Percentiles rank a stretch among this genome's conserved stretches.
Conservation (phyloP, 441 rosid species). For the Manihot esculenta region DNA sequence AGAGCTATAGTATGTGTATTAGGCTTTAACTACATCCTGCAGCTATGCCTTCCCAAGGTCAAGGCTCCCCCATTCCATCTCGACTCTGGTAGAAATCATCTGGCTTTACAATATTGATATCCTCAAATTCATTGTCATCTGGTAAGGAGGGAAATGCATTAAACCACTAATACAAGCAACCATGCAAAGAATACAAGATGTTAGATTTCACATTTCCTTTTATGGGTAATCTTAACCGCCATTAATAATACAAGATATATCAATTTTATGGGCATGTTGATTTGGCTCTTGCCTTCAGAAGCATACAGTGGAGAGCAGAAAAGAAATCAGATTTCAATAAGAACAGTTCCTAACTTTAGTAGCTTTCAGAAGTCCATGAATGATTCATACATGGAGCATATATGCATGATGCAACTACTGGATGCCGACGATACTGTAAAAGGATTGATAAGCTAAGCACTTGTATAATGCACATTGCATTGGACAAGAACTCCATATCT, state of each 20-base stretch:
- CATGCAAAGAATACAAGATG: neutral
- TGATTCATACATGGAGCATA: neutral
- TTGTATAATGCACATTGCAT: too few species aligned
- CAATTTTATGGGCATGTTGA: neutral
- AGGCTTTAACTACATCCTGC: neutral
- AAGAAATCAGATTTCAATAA: neutral
- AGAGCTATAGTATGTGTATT: neutral
- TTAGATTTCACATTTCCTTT: neutral
- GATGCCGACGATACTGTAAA: neutral
- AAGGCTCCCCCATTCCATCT: slow-evolving; percentile 49
- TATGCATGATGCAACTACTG: neutral
- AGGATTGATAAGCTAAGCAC: neutral
- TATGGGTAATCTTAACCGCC: neutral
- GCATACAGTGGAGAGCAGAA: neutral
- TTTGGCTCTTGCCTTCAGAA: neutral
- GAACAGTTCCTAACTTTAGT: neutral
- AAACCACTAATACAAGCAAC: slow-evolving; percentile 2
- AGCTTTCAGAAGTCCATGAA: neutral
- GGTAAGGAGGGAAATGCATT: slow-evolving; percentile 21
- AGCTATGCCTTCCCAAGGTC: neutral
- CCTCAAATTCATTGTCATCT: slow-evolving; percentile 86
- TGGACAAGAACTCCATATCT: too few species aligned
- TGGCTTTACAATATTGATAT: slow-evolving; percentile 59
- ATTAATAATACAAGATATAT: neutral
- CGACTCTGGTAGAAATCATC: slow-evolving; percentile 60